Percentiles rank a stretch among this genome's conserved stretches.
Conservation (phyloP, 2,329 filamentous ascomycete genomes). For the Aureobasidium sp. region DNA sequence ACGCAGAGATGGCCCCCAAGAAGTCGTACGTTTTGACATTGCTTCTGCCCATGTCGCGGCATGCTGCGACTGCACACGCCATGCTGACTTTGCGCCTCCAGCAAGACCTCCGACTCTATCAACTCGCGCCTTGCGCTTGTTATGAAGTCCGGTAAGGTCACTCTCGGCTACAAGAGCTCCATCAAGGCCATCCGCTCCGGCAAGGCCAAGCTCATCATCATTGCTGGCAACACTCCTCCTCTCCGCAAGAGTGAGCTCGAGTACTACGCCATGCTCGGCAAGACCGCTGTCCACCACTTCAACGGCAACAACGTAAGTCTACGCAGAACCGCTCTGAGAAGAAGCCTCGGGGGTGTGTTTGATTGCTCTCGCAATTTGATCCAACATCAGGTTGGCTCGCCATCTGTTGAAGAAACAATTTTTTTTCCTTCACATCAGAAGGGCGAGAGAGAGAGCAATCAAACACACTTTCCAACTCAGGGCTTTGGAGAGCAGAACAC, state of each 20-base stretch:
- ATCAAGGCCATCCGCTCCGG: conserved; percentile 74
- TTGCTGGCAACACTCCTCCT: conserved; percentile 91
- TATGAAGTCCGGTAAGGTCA: conserved; percentile 65
- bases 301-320: conserved; percentile 94
- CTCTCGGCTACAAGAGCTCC: conserved; percentile 45
- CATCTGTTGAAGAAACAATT: conserved; percentile 10
- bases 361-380: conserved; percentile 7
- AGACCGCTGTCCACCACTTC: conserved; percentile 97
- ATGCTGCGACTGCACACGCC: no score
- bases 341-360: conserved; percentile 16
- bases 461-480: conserved; percentile 37
- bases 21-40: no score
- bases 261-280: conserved; percentile 80
- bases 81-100: no score
- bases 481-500: conserved; percentile 80
- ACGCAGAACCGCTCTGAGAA: conserved; percentile 33
- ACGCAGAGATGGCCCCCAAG: conserved; percentile 42
- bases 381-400: conserved; percentile 13
- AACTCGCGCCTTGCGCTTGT: conserved; percentile 63
- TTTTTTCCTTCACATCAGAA: background rate
- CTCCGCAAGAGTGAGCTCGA: conserved; percentile 89
- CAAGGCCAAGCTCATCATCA: conserved; percentile 98
- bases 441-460: conserved; percentile 5
- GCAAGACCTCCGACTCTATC: conserved; percentile 80
- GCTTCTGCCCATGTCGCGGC: no score